A percentile compares a stretch with the other conserved stretches of the same genome.
Evolutionary conservation across 2,329 filamentous ascomycete species (phyloP).

Genomic region (Alternaria gansuensis): DNA sequence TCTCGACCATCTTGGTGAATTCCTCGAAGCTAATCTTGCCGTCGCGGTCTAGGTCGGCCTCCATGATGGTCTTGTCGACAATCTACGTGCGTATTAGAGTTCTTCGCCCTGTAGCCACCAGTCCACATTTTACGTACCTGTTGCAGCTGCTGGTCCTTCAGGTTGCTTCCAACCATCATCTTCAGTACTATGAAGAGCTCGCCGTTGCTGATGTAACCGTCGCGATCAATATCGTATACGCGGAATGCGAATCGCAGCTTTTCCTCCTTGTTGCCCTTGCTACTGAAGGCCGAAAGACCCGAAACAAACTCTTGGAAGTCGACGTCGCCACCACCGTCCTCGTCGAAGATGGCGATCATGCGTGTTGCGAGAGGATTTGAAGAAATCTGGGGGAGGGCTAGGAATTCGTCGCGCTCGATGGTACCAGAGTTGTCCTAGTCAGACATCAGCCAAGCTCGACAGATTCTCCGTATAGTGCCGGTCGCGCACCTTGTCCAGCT

Average conservation of each 20-base stretch:
- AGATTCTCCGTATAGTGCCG: background rate
- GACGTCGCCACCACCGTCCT: conserved; percentile 96
- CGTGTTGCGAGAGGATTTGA: conserved; percentile 97
- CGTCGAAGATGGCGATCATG: conserved; percentile 99
- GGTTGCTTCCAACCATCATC: conserved; percentile 99
- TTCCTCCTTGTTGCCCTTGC: conserved; percentile 98
- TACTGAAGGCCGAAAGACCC: conserved; percentile 92
- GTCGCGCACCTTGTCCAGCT: conserved; percentile 85
- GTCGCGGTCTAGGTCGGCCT: conserved; percentile 93
- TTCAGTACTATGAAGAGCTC: conserved; percentile 99
- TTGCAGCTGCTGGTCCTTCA: conserved; percentile 98
- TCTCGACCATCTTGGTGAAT: conserved; percentile 99
- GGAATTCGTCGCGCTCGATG: conserved; percentile 97
- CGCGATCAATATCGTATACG: conserved; percentile 98
- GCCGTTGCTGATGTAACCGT: conserved; percentile 98
- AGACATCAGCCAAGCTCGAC: conserved; percentile 1
- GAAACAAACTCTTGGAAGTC: conserved; percentile 99
- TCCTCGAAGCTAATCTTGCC: conserved; percentile 99
- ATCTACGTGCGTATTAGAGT: conserved; percentile 64
- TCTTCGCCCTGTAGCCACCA: background rate
- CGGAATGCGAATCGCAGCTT: conserved; percentile 98
- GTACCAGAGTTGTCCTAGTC: conserved; percentile 93
- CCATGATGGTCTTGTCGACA: conserved; percentile 99
- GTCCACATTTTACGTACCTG: conserved; percentile 60
- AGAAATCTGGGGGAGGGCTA: conserved; percentile 95